phyloP scores from a whole-genome alignment of 805 yeast species.

The Saturnispora besseyi region DNA sequence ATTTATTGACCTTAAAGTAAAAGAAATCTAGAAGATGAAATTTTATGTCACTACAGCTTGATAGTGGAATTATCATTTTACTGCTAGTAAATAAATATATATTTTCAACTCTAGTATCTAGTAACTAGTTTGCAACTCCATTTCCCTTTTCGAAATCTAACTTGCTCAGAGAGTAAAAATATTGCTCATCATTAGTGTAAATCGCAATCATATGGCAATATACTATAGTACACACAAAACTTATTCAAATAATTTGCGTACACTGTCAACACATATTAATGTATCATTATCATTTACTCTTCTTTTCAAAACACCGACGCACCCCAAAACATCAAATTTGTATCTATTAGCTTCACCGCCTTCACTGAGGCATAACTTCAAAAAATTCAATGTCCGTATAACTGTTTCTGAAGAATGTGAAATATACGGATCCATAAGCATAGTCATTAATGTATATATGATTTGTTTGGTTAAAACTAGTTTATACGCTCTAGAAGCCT shows the following conservation, averaged over 20 bases:
- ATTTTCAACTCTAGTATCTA: too few relatives aligned
- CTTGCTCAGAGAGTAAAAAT: too few relatives aligned
- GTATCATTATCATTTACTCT: not conserved
- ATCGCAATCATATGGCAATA: too few relatives aligned
- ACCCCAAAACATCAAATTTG: slow-evolving; percentile 22
- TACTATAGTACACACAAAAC: too few relatives aligned
- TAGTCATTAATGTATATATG: slow-evolving; percentile 18
- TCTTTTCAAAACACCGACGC: slow-evolving; percentile 11
- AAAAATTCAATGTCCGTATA: not conserved
- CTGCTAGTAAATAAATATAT: too few relatives aligned
- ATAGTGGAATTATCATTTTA: too few relatives aligned
- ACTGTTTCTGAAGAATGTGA: slow-evolving; percentile 11
- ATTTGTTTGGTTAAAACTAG: slow-evolving; percentile 18
- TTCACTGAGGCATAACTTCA: not conserved
- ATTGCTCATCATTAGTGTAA: not conserved
- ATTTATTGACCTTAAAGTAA: too few relatives aligned
- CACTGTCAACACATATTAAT: not conserved
- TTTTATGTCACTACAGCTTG: too few relatives aligned
- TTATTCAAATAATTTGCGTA: not conserved
- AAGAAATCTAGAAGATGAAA: too few relatives aligned
- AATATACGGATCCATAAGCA: slow-evolving; percentile 22
- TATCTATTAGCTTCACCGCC: slow-evolving; percentile 6
- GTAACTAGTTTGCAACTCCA: too few relatives aligned
- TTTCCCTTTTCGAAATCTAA: too few relatives aligned
- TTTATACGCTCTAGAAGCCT: slow-evolving; percentile 15